Percentiles rank a stretch among this genome's conserved stretches.
phyloP scores from a whole-genome alignment of 495 filamentous ascomycete genomes.

The Trichoderma asperelloides region DNA sequence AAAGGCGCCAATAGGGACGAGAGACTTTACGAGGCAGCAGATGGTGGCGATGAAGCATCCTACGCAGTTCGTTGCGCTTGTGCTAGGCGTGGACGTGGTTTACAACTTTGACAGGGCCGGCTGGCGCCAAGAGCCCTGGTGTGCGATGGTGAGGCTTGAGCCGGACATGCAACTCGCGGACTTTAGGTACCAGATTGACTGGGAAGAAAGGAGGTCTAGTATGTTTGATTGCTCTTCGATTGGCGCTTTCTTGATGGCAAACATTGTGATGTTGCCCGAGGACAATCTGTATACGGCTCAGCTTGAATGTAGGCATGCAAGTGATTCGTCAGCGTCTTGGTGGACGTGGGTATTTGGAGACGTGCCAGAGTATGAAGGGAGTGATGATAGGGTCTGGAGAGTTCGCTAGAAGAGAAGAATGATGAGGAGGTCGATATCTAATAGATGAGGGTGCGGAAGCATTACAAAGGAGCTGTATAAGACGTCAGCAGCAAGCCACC shows the following conservation, averaged over 20 bases:
- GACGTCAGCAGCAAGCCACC: too few species aligned
- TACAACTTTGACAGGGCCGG: background rate
- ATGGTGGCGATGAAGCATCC: background rate
- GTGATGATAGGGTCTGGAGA: background rate
- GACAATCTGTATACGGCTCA: background rate
- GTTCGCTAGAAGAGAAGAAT: too few species aligned
- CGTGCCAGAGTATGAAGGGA: background rate
- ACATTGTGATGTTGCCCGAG: background rate
- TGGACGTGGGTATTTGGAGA: background rate
- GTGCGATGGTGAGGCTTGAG: background rate
- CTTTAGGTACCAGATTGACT: background rate
- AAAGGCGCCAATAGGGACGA: too few species aligned
- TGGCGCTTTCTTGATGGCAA: background rate
- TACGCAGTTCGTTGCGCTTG: background rate
- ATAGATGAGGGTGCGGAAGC: too few species aligned
- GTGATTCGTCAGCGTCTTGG: background rate
- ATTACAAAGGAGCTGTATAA: too few species aligned
- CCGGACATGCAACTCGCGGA: background rate
- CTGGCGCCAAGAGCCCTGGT: background rate
- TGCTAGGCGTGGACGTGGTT: background rate
- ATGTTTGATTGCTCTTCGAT: background rate
- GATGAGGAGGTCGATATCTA: too few species aligned
- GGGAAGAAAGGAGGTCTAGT: background rate
- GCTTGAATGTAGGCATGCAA: background rate
- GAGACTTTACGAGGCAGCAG: background rate